A percentile compares a stretch with the other conserved stretches of the same genome.
Conservation (phyloP, 164 flowering plant species). For the Nymphaea colorata region DNA sequence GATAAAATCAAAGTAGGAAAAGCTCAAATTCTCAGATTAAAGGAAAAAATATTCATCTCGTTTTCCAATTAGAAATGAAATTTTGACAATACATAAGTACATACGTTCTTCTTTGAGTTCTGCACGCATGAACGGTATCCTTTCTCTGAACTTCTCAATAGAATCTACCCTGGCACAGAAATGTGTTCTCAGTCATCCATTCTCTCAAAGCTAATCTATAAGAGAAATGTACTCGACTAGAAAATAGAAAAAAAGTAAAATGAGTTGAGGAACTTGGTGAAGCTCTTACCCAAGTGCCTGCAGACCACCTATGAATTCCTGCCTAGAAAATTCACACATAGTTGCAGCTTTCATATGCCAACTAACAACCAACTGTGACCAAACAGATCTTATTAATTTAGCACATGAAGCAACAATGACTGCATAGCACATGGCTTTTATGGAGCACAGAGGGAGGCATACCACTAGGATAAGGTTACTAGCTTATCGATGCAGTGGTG, state of each 20-base stretch:
- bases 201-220: neutral
- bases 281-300: constrained; percentile 71
- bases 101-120: constrained; percentile 94
- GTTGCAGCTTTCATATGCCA: constrained; percentile 99
- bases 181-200: constrained; percentile 1
- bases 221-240: neutral
- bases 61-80: too few species aligned
- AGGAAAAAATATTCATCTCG: too few species aligned
- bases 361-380: constrained; percentile 71
- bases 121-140: constrained; percentile 69
- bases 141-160: constrained; percentile 79
- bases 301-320: constrained; percentile 83
- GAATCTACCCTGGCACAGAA: constrained; percentile 77
- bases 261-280: neutral
- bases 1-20: too few species aligned
- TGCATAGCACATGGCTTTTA: too few species aligned
- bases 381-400: neutral
- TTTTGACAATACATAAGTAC: constrained; percentile 9
- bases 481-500: too few species aligned
- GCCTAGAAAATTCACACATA: constrained; percentile 96
- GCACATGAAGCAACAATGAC: neutral
- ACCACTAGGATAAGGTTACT: too few species aligned
- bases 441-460: too few species aligned
- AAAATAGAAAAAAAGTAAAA: neutral
- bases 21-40: too few species aligned